Evolutionary conservation across 768 basidiomycete species (phyloP), one percentile per base, ranked within the genome.

Genomic region (Leccinum disarticulatum): DNA sequence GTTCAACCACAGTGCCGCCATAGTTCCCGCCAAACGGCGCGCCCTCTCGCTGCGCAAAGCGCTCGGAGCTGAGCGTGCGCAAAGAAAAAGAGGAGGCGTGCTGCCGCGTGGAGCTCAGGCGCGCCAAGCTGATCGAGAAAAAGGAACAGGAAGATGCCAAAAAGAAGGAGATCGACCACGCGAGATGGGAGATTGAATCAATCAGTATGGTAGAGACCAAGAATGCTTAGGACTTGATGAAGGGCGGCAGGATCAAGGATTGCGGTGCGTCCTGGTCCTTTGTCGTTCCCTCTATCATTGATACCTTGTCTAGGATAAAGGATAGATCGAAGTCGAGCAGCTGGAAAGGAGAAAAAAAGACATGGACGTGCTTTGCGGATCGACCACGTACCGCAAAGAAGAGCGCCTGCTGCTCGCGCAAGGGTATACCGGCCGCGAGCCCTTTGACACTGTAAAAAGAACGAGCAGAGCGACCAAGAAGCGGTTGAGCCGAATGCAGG

Each of bases 31-130:
- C 33, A 27, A 27, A 27, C 27, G 27, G 27, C 27, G 27, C 68
- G 87, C 85, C n/a, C 78, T 89, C 55, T 83, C 86, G 41, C 73
- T 94, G 27, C 84, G 91, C 36, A 81, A 90, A 17, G 86, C 91
- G 0, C 79, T 98, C 54, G 87, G 94, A 98, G 77, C 81, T 96
- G 55, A 83, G 84, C 38, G 87, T 87, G 46, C 83, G 93, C 61
- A 90, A 92, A 72, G 92, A 94, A 77, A 91, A 95, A 70, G 93
- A 91, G 72, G 95, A 94, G 66, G 87, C 88, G 0, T 87, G 86
- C 51, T 79, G 88, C 38, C 83, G 88, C 33, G 91, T 91, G 0
- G 93, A 93, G 73, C 68, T 81, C 35, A 78, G 70, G 2, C 75
- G 87, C 38, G 78, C 81, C 63, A 88, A 95, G 76, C 85, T 87